phyloP scores from a whole-genome alignment of 108 stramenopile species.

The Pelagomonas calceolata region DNA sequence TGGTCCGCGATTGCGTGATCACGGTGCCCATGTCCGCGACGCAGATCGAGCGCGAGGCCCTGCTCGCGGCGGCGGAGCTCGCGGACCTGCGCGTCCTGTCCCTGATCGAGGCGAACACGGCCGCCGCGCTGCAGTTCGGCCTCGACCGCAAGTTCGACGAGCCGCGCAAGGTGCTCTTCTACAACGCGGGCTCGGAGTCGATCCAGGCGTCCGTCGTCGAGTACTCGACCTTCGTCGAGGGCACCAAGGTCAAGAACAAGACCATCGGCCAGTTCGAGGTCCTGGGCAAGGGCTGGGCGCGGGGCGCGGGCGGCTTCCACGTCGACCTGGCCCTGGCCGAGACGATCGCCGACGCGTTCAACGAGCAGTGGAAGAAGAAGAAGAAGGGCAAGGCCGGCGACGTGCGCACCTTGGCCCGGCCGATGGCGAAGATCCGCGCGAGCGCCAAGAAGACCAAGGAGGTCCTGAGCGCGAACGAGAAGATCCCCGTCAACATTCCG shows the following conservation, averaged over 20 bases:
- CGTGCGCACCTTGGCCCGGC: conserved; percentile 63
- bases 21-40: conserved; percentile 93
- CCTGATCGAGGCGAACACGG: conserved; percentile 93
- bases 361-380: conserved; percentile 59
- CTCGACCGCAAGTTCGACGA: conserved; percentile 83
- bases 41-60: conserved; percentile 78
- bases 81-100: conserved; percentile 87
- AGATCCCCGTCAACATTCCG: conserved; percentile 88
- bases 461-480: conserved; percentile 87
- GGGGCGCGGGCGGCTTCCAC: conserved; percentile 68
- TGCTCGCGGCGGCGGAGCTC: conserved; percentile 84
- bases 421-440: conserved; percentile 86
- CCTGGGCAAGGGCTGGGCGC: conserved; percentile 85
- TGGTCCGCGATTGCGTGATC: conserved; percentile 73
- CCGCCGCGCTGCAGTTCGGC: conserved; percentile 89
- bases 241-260: conserved; percentile 63
- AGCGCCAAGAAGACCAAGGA: conserved; percentile 95
- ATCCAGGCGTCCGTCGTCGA: conserved; percentile 72
- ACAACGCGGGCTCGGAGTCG: conserved; percentile 90
- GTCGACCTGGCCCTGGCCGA: conserved; percentile 83
- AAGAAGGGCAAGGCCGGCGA: conserved; percentile 48
- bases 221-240: conserved; percentile 56
- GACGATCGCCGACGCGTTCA: conserved; percentile 83
- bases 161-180: conserved; percentile 70
- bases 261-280: conserved; percentile 82